Percentiles rank a stretch among this genome's conserved stretches.
Conservation (phyloP, 2,329 filamentous ascomycete genomes). For the Passalora sequoiae region DNA sequence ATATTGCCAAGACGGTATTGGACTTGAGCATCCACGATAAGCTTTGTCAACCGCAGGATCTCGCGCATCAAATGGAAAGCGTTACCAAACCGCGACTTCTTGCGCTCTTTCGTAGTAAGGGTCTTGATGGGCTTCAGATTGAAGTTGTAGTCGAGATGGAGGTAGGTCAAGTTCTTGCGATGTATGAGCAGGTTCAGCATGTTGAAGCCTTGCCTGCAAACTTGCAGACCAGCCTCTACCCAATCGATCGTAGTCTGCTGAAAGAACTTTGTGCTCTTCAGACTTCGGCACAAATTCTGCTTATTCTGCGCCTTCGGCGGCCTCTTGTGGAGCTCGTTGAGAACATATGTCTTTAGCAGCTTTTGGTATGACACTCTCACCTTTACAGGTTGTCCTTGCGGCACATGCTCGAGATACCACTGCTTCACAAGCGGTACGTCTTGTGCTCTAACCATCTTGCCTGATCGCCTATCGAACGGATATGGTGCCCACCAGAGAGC, state of each 20-base stretch:
- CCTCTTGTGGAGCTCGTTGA: constrained; percentile 96
- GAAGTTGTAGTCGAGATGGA: constrained; percentile 99
- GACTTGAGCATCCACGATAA: constrained; percentile 97
- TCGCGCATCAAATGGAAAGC: constrained; percentile 99
- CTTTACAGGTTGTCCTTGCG: constrained; percentile 86
- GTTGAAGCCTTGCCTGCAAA: constrained; percentile 97
- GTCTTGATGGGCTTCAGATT: constrained; percentile 99
- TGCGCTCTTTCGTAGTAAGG: constrained; percentile 94
- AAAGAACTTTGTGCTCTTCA: constrained; percentile 98
- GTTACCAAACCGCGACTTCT: constrained; percentile 98
- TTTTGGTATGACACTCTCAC: constrained; percentile 98
- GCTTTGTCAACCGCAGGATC: constrained; percentile 88
- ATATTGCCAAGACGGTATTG: constrained; percentile 97
- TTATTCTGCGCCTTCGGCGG: constrained; percentile 93
- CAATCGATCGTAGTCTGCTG: constrained; percentile 99
- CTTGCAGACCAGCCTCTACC: constrained; percentile 97
- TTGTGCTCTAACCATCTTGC: constrained; percentile 92
- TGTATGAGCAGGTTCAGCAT: constrained; percentile 98
- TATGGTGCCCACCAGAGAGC: constrained; percentile 97
- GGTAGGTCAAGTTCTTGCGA: constrained; percentile 94
- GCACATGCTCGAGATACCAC: constrained; percentile 96
- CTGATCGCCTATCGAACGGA: constrained; percentile 89
- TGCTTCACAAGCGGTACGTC: constrained; percentile 97
- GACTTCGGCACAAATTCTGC: constrained; percentile 79
- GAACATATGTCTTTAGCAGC: constrained; percentile 87